Percentiles rank a stretch among this genome's conserved stretches.
These are phyloP conservation scores for Ascochyta clinopodiicola DNA, from an alignment of 2,329 filamentous ascomycete genomes.

Conservation along the genomic window DNA sequence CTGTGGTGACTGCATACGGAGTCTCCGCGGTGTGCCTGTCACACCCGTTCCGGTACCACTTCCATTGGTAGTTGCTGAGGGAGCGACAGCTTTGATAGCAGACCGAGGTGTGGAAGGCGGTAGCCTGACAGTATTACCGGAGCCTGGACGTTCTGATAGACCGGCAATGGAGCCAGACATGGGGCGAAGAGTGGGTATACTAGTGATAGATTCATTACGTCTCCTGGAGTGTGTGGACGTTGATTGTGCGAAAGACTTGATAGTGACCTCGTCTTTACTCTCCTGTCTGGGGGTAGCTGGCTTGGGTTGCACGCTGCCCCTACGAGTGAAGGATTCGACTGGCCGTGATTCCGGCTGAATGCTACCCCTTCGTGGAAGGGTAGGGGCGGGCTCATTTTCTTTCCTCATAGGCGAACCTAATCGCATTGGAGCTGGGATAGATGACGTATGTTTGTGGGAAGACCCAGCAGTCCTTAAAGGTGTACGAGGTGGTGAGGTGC, in stretches of 20 bases:
- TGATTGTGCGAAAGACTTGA: constrained; percentile 44
- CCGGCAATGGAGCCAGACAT: constrained; percentile 52
- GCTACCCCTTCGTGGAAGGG: constrained; percentile 13
- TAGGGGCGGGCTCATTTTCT: constrained; percentile 51
- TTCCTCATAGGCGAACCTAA: constrained; percentile 55
- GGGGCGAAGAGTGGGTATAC: constrained; percentile 56
- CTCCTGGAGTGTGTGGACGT: constrained; percentile 48
- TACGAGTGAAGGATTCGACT: constrained; percentile 20
- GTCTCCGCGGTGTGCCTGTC: constrained; percentile 34
- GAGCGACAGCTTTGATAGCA: constrained; percentile 30
- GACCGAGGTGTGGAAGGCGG: constrained; percentile 54
- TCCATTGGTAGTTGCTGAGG: background rate
- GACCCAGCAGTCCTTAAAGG: constrained; percentile 41
- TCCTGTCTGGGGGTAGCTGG: constrained; percentile 28
- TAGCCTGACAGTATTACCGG: constrained; percentile 64
- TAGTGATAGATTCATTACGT: constrained; percentile 54
- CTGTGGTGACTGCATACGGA: constrained; percentile 65
- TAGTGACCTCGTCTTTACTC: constrained; percentile 44
- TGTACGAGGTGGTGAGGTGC: constrained; percentile 40
- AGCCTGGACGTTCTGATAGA: constrained; percentile 57
- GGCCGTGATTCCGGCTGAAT: constrained; percentile 10
- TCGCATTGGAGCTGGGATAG: constrained; percentile 49
- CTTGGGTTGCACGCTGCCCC: constrained; percentile 33
- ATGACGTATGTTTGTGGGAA: constrained; percentile 48
- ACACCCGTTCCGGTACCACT: constrained; percentile 16